Evolutionary conservation across 306 rosid genomes (phyloP).

Genomic region (Astragalus membranaceus): DNA sequence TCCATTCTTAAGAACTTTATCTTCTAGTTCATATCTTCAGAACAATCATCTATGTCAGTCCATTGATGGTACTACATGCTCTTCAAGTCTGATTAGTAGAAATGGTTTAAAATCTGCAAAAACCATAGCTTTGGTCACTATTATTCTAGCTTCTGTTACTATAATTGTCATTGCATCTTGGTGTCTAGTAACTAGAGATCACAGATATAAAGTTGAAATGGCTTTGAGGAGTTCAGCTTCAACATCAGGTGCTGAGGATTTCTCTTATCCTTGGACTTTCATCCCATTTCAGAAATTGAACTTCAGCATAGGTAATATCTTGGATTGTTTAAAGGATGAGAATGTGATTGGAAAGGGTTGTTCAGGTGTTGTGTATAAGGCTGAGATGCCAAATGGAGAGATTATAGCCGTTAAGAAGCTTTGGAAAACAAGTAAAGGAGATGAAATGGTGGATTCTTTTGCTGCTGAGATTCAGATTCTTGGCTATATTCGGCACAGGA

Average conservation of each 20-base stretch:
- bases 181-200: constrained; percentile 52
- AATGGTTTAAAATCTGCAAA: constrained; percentile 60
- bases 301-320: constrained; percentile 69
- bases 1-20: constrained; percentile 71
- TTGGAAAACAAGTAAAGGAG: constrained; percentile 86
- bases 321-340: constrained; percentile 87
- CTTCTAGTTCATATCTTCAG: constrained; percentile 54
- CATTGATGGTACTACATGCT: constrained; percentile 74
- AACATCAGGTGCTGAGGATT: constrained; percentile 74
- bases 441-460: constrained; percentile 72
- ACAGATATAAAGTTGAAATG: constrained; percentile 46
- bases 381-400: constrained; percentile 77
- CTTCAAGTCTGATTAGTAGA: constrained; percentile 43
- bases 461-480: constrained; percentile 97
- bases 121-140: constrained; percentile 48
- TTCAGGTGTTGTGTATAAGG: constrained; percentile 76
- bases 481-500: constrained; percentile 90
- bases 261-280: constrained; percentile 98
- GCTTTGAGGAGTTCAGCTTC: constrained; percentile 33
- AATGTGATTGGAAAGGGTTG: constrained; percentile 92
- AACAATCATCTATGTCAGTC: constrained; percentile 68
- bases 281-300: constrained; percentile 91
- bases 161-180: constrained; percentile 68
- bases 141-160: constrained; percentile 58
- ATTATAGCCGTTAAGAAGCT: constrained; percentile 91